Conservation (phyloP, 2,329 filamentous ascomycete species). For the Neopestalotiopsis sp. region DNA sequence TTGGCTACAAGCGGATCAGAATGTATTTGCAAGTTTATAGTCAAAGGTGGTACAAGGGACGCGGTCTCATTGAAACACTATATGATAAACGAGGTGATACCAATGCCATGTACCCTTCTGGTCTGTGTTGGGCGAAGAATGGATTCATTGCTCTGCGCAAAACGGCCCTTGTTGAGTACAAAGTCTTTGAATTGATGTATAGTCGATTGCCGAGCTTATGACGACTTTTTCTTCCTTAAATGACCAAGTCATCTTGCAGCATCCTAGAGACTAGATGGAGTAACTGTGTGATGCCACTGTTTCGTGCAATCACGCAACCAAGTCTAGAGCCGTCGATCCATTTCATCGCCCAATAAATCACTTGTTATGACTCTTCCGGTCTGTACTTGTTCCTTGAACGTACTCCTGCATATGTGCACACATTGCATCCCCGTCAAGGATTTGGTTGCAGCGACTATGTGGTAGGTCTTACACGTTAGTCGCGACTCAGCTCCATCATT, state of each 20-base stretch:
- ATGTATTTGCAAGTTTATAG: too few species aligned
- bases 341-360: background rate
- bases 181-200: too few species aligned
- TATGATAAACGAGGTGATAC: too few species aligned
- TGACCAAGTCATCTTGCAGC: background rate
- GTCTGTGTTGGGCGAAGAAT: too few species aligned
- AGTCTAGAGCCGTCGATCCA: slow-evolving; percentile 3
- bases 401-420: background rate
- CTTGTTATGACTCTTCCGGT: background rate
- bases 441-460: background rate
- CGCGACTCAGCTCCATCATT: background rate
- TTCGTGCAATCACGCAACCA: background rate
- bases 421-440: background rate
- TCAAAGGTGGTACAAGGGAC: too few species aligned
- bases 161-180: too few species aligned
- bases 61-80: too few species aligned
- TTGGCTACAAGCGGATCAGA: too few species aligned
- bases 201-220: too few species aligned
- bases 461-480: background rate
- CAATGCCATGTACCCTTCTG: too few species aligned
- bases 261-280: background rate
- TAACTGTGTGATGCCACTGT: background rate
- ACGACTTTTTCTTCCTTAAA: background rate
- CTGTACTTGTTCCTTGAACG: background rate
- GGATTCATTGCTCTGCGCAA: too few species aligned